phyloP scores from a whole-genome alignment of 73 alveolate genomes.

The Paramecium caudatum region DNA sequence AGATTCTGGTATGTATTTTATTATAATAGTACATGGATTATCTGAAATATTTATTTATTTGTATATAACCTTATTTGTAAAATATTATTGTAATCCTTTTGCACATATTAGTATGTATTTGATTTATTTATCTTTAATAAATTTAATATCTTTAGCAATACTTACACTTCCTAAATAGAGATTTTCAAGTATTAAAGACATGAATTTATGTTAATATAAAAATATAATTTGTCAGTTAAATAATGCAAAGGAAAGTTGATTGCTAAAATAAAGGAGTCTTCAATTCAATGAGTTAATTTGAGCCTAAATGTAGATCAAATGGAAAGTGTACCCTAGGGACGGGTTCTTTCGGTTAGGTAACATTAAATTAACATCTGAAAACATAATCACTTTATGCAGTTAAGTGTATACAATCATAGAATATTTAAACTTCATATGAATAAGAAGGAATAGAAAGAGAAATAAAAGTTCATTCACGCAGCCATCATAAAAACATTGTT shows the following conservation, averaged over 20 bases:
- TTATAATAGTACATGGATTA: constrained; percentile 38
- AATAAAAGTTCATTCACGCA: constrained; percentile 65
- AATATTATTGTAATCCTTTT: background rate
- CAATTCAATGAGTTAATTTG: constrained; percentile 62
- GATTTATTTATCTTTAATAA: constrained; percentile 10
- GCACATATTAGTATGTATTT: constrained; percentile 10
- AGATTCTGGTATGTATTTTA: background rate
- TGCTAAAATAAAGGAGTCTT: constrained; percentile 56
- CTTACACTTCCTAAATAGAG: background rate
- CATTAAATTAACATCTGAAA: background rate
- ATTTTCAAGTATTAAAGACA: background rate
- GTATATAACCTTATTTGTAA: background rate
- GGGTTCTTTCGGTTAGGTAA: constrained; percentile 59
- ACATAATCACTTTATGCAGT: constrained; percentile 35
- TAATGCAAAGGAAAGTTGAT: constrained; percentile 56
- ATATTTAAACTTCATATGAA: constrained; percentile 70
- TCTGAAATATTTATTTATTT: background rate
- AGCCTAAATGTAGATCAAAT: constrained; percentile 32
- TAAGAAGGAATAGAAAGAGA: constrained; percentile 74
- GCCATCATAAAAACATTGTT: constrained; percentile 69
- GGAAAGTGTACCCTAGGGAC: constrained; percentile 64
- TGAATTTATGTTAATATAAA: too few relatives aligned
- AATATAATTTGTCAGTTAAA: constrained; percentile 73
- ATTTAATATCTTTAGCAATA: background rate
- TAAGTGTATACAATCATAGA: constrained; percentile 33